These are phyloP conservation scores for Luffa acutangula DNA, from an alignment of 306 rosid genomes.

Conservation along the genomic window DNA sequence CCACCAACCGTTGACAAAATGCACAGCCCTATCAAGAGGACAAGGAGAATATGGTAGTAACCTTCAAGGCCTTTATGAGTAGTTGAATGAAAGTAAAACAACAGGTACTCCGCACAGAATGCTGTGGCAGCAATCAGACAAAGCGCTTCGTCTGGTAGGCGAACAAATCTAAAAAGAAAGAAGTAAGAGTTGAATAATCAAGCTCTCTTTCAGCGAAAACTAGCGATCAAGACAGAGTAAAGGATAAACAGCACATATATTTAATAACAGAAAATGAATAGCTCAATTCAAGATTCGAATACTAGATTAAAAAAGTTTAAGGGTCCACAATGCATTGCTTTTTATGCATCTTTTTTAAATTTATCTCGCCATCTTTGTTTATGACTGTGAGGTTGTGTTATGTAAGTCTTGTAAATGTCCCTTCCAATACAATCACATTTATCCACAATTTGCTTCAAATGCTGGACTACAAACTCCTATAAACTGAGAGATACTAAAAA, in stretches of 20 bases:
- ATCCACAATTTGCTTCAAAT: neutral
- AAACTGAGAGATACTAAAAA: neutral
- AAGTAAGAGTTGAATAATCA: neutral
- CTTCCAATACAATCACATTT: neutral
- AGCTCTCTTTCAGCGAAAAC: neutral
- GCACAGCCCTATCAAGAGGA: constrained; percentile 61
- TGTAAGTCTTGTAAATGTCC: neutral
- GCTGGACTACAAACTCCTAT: neutral
- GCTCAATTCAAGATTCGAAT: neutral
- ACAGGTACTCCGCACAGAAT: constrained; percentile 76
- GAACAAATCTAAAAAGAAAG: constrained; percentile 35
- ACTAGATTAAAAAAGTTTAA: neutral
- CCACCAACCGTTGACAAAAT: constrained; percentile 53
- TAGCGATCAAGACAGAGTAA: neutral
- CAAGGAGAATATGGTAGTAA: constrained; percentile 77
- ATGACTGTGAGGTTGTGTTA: neutral
- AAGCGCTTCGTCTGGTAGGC: constrained; percentile 71
- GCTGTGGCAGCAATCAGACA: constrained; percentile 69
- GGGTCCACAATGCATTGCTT: neutral
- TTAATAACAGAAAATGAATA: neutral
- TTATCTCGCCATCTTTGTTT: neutral
- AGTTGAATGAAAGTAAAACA: constrained; percentile 93
- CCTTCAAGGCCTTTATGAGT: constrained; percentile 89
- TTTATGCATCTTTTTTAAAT: neutral
- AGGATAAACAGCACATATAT: neutral